phyloP scores from a whole-genome alignment of 139 green algal species.

The Chlorella sp. region DNA sequence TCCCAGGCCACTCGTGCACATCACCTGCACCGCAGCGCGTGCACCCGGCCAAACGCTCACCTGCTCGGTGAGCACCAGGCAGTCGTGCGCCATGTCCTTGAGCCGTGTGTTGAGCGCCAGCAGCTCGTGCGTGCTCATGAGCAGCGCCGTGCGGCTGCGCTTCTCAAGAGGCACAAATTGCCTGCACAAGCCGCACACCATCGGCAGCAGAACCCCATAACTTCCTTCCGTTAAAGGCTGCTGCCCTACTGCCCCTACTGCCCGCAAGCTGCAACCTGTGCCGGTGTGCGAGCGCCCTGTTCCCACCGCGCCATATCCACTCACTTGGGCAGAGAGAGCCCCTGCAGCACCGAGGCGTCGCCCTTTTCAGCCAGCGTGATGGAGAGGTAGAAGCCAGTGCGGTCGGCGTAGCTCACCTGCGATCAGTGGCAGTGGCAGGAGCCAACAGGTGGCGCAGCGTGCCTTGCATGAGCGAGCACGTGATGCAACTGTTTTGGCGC shows the following conservation, averaged over 20 bases:
- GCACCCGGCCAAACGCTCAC: too few species aligned
- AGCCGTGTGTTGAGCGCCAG: constrained; percentile 83
- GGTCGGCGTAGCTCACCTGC: constrained; percentile 57
- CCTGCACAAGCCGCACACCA: constrained; percentile 10
- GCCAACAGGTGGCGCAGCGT: too few species aligned
- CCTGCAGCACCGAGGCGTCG: not conserved
- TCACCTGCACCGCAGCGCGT: too few species aligned
- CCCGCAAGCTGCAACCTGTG: too few species aligned
- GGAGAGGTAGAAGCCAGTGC: constrained; percentile 67
- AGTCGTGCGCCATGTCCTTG: constrained; percentile 67
- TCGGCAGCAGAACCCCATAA: not conserved
- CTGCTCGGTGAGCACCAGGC: constrained; percentile 70
- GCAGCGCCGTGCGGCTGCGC: constrained; percentile 21
- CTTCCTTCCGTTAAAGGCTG: too few species aligned
- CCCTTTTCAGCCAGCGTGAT: not conserved
- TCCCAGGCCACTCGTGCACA: too few species aligned
- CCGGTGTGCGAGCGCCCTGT: too few species aligned
- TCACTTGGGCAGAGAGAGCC: not conserved
- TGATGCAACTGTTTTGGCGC: too few species aligned
- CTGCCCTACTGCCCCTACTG: too few species aligned
- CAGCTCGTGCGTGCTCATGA: constrained; percentile 72
- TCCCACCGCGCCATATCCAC: too few species aligned
- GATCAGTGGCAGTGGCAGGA: too few species aligned
- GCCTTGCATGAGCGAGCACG: too few species aligned
- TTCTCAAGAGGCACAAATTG: constrained; percentile 57